A percentile compares a stretch with the other conserved stretches of the same genome.
Evolutionary conservation across 768 basidiomycete genomes (phyloP).

Genomic region (Piloderma croceum): DNA sequence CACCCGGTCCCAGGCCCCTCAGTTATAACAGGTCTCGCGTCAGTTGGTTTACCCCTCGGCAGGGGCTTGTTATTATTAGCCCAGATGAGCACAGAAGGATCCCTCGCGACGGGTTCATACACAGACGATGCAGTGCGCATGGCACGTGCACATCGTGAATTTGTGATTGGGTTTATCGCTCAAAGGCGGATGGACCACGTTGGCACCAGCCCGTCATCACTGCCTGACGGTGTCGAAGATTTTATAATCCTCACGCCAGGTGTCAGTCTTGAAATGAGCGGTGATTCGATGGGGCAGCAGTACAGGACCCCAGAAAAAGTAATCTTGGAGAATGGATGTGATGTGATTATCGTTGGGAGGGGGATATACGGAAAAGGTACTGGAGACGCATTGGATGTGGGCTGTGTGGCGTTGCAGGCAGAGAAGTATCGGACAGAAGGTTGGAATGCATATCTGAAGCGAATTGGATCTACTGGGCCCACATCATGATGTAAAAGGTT

Average conservation of each 20-base stretch:
- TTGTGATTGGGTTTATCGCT: slow-evolving; percentile 96
- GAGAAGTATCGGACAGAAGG: slow-evolving; percentile 79
- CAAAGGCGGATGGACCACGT: slow-evolving; percentile 76
- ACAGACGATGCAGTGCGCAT: slow-evolving; percentile 81
- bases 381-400: slow-evolving; percentile 35
- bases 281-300: slow-evolving; percentile 91
- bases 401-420: slow-evolving; percentile 57
- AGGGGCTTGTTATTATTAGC: slow-evolving; percentile 88
- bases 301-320: slow-evolving; percentile 88
- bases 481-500: no score
- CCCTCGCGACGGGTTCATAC: slow-evolving; percentile 78
- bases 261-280: slow-evolving; percentile 73
- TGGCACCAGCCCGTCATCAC: slow-evolving; percentile 32
- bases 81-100: slow-evolving; percentile 92
- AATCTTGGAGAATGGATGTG: slow-evolving; percentile 74
- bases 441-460: slow-evolving; percentile 83
- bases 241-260: slow-evolving; percentile 92
- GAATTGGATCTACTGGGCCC: slow-evolving; percentile 33
- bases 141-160: slow-evolving; percentile 75
- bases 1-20: slow-evolving; percentile 96
- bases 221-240: slow-evolving; percentile 46
- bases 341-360: slow-evolving; percentile 95
- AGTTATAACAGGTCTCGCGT: slow-evolving; percentile 82
- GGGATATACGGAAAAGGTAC: slow-evolving; percentile 77
- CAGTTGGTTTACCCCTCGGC: slow-evolving; percentile 77